These are phyloP conservation scores for Aspergillus sclerotiicarbonarius DNA, from an alignment of 495 filamentous ascomycete genomes.

Conservation along the genomic window DNA sequence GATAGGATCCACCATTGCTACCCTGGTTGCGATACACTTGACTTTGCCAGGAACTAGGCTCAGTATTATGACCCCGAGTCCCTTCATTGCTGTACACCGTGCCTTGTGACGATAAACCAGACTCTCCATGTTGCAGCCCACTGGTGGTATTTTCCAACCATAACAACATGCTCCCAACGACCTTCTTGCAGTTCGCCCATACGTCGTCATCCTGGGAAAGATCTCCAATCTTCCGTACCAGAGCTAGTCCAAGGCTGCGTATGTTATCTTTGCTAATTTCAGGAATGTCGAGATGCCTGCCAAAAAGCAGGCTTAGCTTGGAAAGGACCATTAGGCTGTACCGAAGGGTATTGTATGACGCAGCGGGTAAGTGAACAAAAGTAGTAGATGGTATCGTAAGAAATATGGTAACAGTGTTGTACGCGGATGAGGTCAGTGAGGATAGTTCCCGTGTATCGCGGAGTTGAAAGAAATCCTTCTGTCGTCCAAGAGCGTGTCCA, in stretches of 20 bases:
- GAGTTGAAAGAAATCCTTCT: not conserved
- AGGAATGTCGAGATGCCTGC: not conserved
- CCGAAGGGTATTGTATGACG: conserved; percentile 4
- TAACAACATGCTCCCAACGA: conserved; percentile 9
- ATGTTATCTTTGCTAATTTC: not conserved
- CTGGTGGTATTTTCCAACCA: conserved; percentile 6
- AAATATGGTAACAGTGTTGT: not conserved
- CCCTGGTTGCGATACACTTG: too few relatives aligned
- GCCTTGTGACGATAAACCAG: not conserved
- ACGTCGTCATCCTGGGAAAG: conserved; percentile 3
- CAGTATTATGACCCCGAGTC: too few relatives aligned
- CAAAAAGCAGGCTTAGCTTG: conserved; percentile 8
- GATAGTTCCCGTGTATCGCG: not conserved
- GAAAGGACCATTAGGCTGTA: conserved; percentile 8
- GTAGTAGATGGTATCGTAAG: not conserved
- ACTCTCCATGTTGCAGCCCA: not conserved
- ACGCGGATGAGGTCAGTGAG: not conserved
- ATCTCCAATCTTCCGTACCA: not conserved
- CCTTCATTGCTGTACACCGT: too few relatives aligned
- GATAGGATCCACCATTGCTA: not conserved
- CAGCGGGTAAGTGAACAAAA: not conserved
- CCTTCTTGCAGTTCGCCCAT: conserved; percentile 2
- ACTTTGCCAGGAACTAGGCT: too few relatives aligned
- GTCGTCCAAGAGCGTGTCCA: conserved; percentile 7
- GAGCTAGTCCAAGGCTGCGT: not conserved